Conservation (phyloP, 768 basidiomycete genomes). For the Xerocomellus chrysenteron region DNA sequence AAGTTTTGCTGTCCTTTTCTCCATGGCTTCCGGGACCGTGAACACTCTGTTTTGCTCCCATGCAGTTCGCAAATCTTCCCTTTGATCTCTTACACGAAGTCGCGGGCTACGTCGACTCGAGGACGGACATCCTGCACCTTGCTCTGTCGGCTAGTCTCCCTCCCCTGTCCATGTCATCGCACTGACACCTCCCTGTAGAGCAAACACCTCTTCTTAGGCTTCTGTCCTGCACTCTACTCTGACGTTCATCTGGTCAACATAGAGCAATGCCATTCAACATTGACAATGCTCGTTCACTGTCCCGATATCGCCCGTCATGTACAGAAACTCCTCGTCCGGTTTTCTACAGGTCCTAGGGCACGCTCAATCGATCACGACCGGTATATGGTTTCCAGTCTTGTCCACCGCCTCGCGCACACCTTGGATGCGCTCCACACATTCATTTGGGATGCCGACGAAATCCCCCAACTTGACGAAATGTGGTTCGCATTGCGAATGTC, state of each 20-base stretch:
- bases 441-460: conserved; percentile 70
- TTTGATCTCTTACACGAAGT: conserved; percentile 70
- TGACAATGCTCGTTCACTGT: conserved; percentile 57
- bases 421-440: conserved; percentile 68
- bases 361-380: conserved; percentile 16
- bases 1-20: neutral
- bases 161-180: neutral
- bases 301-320: conserved; percentile 68
- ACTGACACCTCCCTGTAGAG: conserved; percentile 41
- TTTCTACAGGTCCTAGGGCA: conserved; percentile 31
- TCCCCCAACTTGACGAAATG: conserved; percentile 67
- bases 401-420: conserved; percentile 48
- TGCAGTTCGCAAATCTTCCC: conserved; percentile 37
- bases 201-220: conserved; percentile 47
- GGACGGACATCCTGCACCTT: conserved; percentile 56
- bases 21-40: neutral
- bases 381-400: conserved; percentile 47
- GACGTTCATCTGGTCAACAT: conserved; percentile 52
- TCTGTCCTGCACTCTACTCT: conserved; percentile 60
- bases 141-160: conserved; percentile 53
- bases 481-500: conserved; percentile 71
- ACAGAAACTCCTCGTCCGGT: conserved; percentile 51
- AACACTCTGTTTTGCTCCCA: neutral
- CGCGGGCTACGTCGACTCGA: conserved; percentile 50
- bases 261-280: conserved; percentile 61